These are phyloP conservation scores for Eucommia ulmoides DNA, from an alignment of 257 asterid species.

Conservation along the genomic window DNA sequence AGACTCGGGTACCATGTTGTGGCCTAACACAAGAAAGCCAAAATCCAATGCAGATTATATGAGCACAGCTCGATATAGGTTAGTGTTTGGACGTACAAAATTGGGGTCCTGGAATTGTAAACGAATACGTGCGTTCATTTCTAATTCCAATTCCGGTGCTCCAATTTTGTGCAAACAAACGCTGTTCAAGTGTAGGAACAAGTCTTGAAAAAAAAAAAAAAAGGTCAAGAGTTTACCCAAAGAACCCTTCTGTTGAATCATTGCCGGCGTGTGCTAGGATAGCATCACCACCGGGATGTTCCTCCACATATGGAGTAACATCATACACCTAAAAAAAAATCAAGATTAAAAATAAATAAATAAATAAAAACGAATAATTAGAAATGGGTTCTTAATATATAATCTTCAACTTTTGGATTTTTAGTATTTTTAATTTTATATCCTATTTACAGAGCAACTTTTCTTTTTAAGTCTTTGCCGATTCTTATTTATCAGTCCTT, in stretches of 20 bases:
- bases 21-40: conserved; percentile 40
- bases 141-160: too few relatives aligned
- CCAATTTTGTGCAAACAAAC: too few relatives aligned
- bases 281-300: conserved; percentile 98
- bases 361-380: background rate
- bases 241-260: conserved; percentile 89
- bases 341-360: background rate
- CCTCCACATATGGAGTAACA: conserved; percentile 88
- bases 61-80: conserved; percentile 3
- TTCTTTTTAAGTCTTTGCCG: too few relatives aligned
- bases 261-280: conserved; percentile 84
- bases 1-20: conserved; percentile 85
- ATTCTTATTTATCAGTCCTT: too few relatives aligned
- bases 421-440: too few relatives aligned
- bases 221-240: conserved; percentile 32
- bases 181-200: background rate
- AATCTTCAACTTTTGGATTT: too few relatives aligned
- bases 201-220: background rate
- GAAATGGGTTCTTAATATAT: too few relatives aligned
- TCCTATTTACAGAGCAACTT: background rate
- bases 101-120: too few relatives aligned
- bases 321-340: conserved; percentile 57
- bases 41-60: background rate
- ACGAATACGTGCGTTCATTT: too few relatives aligned
- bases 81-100: too few relatives aligned